Evolutionary conservation across 495 filamentous ascomycete genomes (phyloP).

Genomic region (Talaromyces adpressus): DNA sequence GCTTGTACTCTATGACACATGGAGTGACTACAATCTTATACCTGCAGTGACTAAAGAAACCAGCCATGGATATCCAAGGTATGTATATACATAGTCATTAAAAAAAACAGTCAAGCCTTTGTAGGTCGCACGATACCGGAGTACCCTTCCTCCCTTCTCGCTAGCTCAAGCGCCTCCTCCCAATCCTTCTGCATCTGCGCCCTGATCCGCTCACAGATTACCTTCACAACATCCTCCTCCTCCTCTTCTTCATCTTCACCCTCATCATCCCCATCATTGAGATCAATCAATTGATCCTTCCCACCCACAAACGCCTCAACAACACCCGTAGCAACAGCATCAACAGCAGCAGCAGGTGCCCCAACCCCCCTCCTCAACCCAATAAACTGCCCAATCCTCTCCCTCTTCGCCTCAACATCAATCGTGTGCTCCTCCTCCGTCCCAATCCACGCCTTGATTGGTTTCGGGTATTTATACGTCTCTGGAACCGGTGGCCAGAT

Average conservation of each 20-base stretch:
- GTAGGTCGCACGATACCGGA: background rate
- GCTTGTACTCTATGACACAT: background rate
- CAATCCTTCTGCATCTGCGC: slow-evolving; percentile 24
- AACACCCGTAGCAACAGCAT: background rate
- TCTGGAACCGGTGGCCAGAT: slow-evolving; percentile 42
- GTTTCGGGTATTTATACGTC: slow-evolving; percentile 57
- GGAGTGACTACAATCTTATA: background rate
- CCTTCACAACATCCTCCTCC: background rate
- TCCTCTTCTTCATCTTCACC: background rate
- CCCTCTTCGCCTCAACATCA: slow-evolving; percentile 50
- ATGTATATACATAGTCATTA: background rate
- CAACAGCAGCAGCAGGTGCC: no score
- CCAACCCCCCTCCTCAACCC: slow-evolving; percentile 42
- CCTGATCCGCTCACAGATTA: slow-evolving; percentile 8
- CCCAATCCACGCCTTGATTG: slow-evolving; percentile 34
- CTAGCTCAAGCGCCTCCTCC: slow-evolving; percentile 4
- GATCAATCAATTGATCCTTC: background rate
- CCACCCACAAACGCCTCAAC: background rate
- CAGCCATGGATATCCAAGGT: background rate
- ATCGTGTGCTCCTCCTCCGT: slow-evolving; percentile 18
- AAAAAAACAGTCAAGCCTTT: background rate
- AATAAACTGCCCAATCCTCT: slow-evolving; percentile 58
- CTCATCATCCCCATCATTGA: slow-evolving; percentile 4
- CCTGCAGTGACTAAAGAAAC: background rate
- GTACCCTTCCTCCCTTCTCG: background rate